Conservation (phyloP, 176 grass and related monocot genomes). For the barley (Hordeum vulgare) region MorexV3_pseudomolecules_assembly NC_058521.1:550488172-550488671, state of each 20-base stretch:
- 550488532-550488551: not conserved
- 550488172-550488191: not conserved
- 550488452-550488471: not conserved
- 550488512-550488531: not conserved
- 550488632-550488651: constrained; percentile 59
- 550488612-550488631: constrained; percentile 35
- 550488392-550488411: not conserved
- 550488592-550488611: not conserved
- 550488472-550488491: not conserved
- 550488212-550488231: constrained; percentile 10
- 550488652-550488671: constrained; percentile 15
- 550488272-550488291: not conserved
- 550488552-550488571: not conserved
- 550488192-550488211: not conserved
- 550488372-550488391: not conserved
- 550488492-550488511: not conserved
- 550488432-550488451: not conserved
- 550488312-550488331: not conserved
- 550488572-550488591: too few species aligned
- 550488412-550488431: not conserved
- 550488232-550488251: not conserved
- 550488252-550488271: not conserved
- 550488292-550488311: not conserved
- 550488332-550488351: not conserved
- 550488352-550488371: not conserved